Base-by-base conservation (phyloP, 2,329 filamentous ascomycete genomes). In the Taxawa tesnikishii region DNA sequence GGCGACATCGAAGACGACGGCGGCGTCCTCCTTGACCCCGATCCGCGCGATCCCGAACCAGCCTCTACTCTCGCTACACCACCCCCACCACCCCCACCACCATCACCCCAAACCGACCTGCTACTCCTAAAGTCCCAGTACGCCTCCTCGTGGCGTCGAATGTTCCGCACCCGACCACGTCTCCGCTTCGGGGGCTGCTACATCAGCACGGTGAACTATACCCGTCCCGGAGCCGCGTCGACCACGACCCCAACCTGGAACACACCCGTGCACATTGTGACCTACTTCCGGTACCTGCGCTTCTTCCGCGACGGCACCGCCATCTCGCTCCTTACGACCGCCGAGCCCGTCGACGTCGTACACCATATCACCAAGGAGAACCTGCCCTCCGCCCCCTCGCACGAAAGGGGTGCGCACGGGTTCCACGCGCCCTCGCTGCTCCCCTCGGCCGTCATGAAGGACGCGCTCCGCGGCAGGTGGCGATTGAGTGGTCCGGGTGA, bases 131-230 rank as follows among this genome's bases (percentile, higher is more conserved):
- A 41, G 19, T 38, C 43, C 15, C 35, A 38, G 32, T 51, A 53
- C 43, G 31, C 44, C 24, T 39, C 45, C 36, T 60, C 56, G 29
- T 66, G 49, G 55, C 73, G 70, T 47, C 56, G 62, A 32, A 83
- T 94, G 63, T 93, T 94, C 61, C 82, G 80, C 24, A 63, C 66
- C 4, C 79, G 85, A 10, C 88, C 90, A 3, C 78, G 90, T 26
- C 70, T 96, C 38, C 83, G 90, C 36, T 98, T 93, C 65, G 90
- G 90, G 48, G 90, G 90, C 15, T 81, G 84, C 58, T 98, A 98
- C 61, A 96, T 98, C 56, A 83, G 77, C 55, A 96, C 88, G 0
- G 85, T 94, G 37, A 96, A 96, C 60, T 98, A 98, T 59, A 75
- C 83, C 30, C 81, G 90, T 15, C 65, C 83, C 0, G 90, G 90